Base-by-base conservation (phyloP, 345 rosid species). In the Ceriops tagal region DNA sequence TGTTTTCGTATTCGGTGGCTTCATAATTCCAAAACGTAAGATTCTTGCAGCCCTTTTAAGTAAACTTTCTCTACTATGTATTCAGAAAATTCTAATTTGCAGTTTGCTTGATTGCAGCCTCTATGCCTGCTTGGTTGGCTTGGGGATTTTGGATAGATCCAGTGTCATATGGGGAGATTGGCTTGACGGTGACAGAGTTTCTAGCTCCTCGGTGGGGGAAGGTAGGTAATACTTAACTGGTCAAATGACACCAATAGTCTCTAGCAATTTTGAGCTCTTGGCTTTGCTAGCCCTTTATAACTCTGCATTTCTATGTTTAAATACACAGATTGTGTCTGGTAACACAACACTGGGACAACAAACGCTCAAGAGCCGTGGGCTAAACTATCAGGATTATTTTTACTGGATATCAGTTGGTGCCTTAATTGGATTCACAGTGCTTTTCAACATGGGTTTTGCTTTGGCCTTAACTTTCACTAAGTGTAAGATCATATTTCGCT, bases 131-230 rank as follows among this genome's bases (percentile, higher is more conserved):
- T 43, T 92, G 96, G 96, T 67, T 90, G 77, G 74, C 70, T 28
- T 90, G 98, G 98, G 88, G 81, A 6, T 92, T 88, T 59, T 90
- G 98, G 98, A 67, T 87, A 31, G 81, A 80, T 39, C 98, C 98
- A 46, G 3, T 86, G 21, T 65, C 90, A 24, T 92, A 90, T 69
- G 95, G 85, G 4, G 88, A 84, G 72, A 88, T 88, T 57, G 98
- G 89, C 4, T 72, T 90, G 59, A 68, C 87, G 0, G 77, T 80
- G 19, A 92, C 90, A 49, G 95, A 92, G 60, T 88, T 92, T 71
- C 88, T 80, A 32, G 87, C 96, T 69, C 89, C 92, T 6, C 64
- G 98, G 22, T 87, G 98, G 96, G 81, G 83, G 47, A 75, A 85
- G 81, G 96, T 90, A 85, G 81, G 96, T 90, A 68, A 27, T 30